A percentile compares a stretch with the other conserved stretches of the same genome.
Evolutionary conservation across 140 eudicot genomes (phyloP).

Genomic region (Flaveria floridana): DNA sequence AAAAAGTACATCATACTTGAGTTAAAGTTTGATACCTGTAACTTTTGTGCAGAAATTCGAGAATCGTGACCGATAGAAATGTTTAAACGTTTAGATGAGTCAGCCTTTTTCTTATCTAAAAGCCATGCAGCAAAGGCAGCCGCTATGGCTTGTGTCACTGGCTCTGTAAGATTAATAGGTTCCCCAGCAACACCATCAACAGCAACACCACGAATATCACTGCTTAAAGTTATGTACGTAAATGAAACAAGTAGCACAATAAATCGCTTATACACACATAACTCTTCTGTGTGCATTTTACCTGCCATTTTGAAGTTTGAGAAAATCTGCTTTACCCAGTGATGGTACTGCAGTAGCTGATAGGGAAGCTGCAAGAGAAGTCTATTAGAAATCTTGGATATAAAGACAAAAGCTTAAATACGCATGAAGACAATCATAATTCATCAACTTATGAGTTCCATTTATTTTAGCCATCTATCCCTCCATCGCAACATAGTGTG

Average conservation of each 20-base stretch:
- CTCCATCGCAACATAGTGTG: constrained; percentile 8
- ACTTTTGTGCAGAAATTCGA: constrained; percentile 83
- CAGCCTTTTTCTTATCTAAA: constrained; percentile 60
- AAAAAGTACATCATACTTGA: neutral
- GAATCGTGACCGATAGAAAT: constrained; percentile 96
- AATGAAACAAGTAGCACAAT: neutral
- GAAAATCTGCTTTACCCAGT: constrained; percentile 69
- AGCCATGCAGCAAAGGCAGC: constrained; percentile 93
- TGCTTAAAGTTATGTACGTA: constrained; percentile 34
- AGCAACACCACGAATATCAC: constrained; percentile 99
- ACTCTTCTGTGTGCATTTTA: constrained; percentile 20
- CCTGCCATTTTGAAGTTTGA: constrained; percentile 99
- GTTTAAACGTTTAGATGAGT: constrained; percentile 53
- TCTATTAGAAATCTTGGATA: constrained; percentile 26
- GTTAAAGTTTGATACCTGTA: constrained; percentile 58
- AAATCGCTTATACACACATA: neutral
- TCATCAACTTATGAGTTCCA: neutral
- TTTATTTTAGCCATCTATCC: constrained; percentile 2
- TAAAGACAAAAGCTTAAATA: neutral
- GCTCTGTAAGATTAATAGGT: constrained; percentile 82
- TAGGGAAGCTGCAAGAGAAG: constrained; percentile 60
- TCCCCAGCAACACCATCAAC: constrained; percentile 94
- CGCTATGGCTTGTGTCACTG: constrained; percentile 94
- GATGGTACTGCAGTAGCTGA: constrained; percentile 59
- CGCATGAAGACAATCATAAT: constrained; percentile 3